Evolutionary conservation across 768 basidiomycete species (phyloP).

Genomic region (Hemileccinum impolitum): DNA sequence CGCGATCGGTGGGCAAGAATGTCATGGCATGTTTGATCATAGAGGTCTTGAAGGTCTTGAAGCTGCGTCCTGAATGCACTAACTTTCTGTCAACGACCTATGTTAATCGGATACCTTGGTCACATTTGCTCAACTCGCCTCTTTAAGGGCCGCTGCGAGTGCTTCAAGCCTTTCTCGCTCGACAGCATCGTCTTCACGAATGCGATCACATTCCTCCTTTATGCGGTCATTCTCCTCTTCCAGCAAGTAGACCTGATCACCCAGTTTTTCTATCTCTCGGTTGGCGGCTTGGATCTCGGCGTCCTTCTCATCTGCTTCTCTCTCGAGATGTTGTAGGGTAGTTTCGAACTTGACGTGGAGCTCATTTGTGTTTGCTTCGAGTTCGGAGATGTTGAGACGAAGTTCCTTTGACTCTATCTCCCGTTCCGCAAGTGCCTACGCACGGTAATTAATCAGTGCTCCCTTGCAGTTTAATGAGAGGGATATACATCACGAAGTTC

Average conservation of each 20-base stretch:
- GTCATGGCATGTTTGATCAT: conserved; percentile 61
- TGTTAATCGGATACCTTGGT: neutral
- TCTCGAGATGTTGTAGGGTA: conserved; percentile 71
- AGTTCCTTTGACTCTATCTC: conserved; percentile 77
- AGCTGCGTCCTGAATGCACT: conserved; percentile 59
- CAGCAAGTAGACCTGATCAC: conserved; percentile 75
- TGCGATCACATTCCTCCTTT: conserved; percentile 64
- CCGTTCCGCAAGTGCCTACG: conserved; percentile 70
- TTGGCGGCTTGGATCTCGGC: conserved; percentile 70
- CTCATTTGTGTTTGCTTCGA: conserved; percentile 68
- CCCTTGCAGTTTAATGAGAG: neutral
- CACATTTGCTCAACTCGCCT: conserved; percentile 43
- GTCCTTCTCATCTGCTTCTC: conserved; percentile 77
- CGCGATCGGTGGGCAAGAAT: conserved; percentile 64
- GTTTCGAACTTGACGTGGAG: conserved; percentile 72
- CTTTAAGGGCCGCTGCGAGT: conserved; percentile 72
- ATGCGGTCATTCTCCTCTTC: conserved; percentile 84
- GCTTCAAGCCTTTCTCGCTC: conserved; percentile 68
- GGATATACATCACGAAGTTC: conserved; percentile 68
- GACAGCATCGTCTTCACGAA: conserved; percentile 70
- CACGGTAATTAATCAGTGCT: conserved; percentile 1
- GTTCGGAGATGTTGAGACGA: conserved; percentile 67
- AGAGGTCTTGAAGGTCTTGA: conserved; percentile 59
- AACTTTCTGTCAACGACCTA: conserved; percentile 55
- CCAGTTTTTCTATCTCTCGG: conserved; percentile 74